A percentile compares a stretch with the other conserved stretches of the same genome.
Evolutionary conservation across 2,329 filamentous ascomycete genomes (phyloP).

Genomic region (Sclerotinia nivalis): DNA sequence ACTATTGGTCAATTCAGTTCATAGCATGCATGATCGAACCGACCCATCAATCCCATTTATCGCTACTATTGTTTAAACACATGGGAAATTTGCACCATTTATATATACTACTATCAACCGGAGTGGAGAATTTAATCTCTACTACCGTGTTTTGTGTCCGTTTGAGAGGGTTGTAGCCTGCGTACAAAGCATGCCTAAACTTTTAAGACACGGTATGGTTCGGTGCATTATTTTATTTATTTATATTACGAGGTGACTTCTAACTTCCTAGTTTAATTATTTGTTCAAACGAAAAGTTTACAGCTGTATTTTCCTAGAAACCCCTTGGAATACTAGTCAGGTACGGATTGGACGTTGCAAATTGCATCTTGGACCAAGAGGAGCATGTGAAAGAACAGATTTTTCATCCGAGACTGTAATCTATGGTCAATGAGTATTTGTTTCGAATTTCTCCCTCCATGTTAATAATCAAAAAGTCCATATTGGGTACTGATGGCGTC

Average conservation of each 20-base stretch:
- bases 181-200: slow-evolving; percentile 2
- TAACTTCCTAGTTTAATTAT: background rate
- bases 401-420: slow-evolving; percentile 3
- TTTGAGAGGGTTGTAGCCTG: slow-evolving; percentile 10
- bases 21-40: background rate
- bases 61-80: slow-evolving; percentile 8
- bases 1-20: background rate
- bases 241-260: slow-evolving; percentile 4
- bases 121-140: slow-evolving; percentile 1
- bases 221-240: background rate
- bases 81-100: slow-evolving; percentile 17
- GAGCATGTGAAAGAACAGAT: slow-evolving; percentile 8
- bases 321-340: background rate
- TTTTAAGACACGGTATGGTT: slow-evolving; percentile 10
- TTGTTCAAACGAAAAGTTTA: background rate
- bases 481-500: slow-evolving; percentile 1
- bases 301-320: background rate
- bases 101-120: slow-evolving; percentile 4
- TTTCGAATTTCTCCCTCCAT: slow-evolving; percentile 14
- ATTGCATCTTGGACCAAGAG: background rate
- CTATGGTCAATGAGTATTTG: slow-evolving; percentile 6
- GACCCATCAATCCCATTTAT: background rate
- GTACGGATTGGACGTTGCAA: background rate
- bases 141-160: background rate
- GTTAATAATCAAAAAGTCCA: background rate